Evolutionary conservation across 169 alveolate genomes (phyloP).

Genomic region (Theileria luwenshuni): DNA sequence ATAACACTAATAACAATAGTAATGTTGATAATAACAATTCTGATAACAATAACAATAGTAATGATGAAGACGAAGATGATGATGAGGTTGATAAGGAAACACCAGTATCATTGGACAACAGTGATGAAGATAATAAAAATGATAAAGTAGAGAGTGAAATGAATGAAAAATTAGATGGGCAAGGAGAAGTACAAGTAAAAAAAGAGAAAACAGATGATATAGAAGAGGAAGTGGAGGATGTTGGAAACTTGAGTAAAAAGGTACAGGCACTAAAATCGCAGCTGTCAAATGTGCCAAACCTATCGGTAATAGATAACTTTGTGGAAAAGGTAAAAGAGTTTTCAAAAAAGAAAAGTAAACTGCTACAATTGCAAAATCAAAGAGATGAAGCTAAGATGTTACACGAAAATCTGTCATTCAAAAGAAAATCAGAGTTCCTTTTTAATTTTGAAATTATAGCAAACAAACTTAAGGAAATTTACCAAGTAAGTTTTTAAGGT

Average conservation of each 20-base stretch:
- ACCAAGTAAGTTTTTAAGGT: conserved; percentile 69
- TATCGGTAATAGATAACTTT: conserved; percentile 65
- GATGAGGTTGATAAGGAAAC: not conserved
- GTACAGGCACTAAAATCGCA: conserved; percentile 70
- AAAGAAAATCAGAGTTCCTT: conserved; percentile 79
- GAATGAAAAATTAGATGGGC: not conserved
- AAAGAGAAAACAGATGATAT: conserved; percentile 34
- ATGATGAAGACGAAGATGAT: not conserved
- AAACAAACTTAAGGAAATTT: conserved; percentile 85
- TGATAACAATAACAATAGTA: not conserved
- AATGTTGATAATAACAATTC: not conserved
- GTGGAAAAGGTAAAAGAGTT: conserved; percentile 69
- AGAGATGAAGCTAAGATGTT: conserved; percentile 65
- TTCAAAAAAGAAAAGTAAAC: conserved; percentile 65
- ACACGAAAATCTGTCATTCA: conserved; percentile 67
- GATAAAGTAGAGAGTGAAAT: too few relatives aligned
- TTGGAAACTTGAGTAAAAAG: conserved; percentile 13
- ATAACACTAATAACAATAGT: too few relatives aligned
- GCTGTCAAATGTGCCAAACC: conserved; percentile 57
- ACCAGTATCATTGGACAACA: not conserved
- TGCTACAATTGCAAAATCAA: conserved; percentile 47
- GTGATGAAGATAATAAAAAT: not conserved
- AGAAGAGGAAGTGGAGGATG: conserved; percentile 21
- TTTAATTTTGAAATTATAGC: conserved; percentile 82
- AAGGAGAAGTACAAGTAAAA: conserved; percentile 20